Conservation (phyloP, 2,329 filamentous ascomycete genomes). For the Cercospora sp. region DNA sequence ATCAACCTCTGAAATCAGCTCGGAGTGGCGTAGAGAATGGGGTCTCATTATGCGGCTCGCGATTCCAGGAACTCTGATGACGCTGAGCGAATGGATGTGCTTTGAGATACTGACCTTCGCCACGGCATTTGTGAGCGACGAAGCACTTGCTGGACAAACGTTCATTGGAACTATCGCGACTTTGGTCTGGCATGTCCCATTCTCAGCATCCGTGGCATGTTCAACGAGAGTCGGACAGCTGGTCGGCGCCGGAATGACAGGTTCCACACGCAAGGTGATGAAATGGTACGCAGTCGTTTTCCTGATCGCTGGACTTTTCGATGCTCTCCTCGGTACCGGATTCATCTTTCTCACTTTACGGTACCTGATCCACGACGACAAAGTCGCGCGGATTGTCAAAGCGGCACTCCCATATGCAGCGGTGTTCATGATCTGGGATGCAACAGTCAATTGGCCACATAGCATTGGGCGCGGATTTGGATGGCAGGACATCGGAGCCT, state of each 20-base stretch:
- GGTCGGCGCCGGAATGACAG: slow-evolving; percentile 41
- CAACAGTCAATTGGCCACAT: slow-evolving; percentile 41
- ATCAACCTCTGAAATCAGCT: slow-evolving; percentile 30
- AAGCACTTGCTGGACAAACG: slow-evolving; percentile 30
- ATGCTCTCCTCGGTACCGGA: slow-evolving; percentile 38
- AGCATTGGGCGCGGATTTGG: slow-evolving; percentile 42
- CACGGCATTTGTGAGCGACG: slow-evolving; percentile 28
- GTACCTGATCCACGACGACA: slow-evolving; percentile 40
- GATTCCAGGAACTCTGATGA: slow-evolving; percentile 32
- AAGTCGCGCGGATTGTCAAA: slow-evolving; percentile 39
- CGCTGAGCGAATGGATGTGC: slow-evolving; percentile 32
- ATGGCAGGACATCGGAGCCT: slow-evolving; percentile 43
- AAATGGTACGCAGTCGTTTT: slow-evolving; percentile 36
- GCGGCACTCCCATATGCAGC: slow-evolving; percentile 41
- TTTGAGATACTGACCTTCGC: slow-evolving; percentile 41
- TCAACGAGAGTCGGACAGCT: slow-evolving; percentile 44
- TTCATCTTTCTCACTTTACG: slow-evolving; percentile 37
- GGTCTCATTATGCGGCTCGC: slow-evolving; percentile 28
- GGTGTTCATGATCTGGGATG: slow-evolving; percentile 43
- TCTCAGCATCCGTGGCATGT: slow-evolving; percentile 43
- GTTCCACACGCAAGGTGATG: slow-evolving; percentile 39
- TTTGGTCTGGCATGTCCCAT: slow-evolving; percentile 45
- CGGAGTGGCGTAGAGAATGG: slow-evolving; percentile 43
- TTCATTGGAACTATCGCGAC: slow-evolving; percentile 31
- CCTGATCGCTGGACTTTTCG: slow-evolving; percentile 39